These are phyloP conservation scores for Clarireedia homoeocarpa DNA, from an alignment of 2,329 filamentous ascomycete genomes.

Conservation along the genomic window DNA sequence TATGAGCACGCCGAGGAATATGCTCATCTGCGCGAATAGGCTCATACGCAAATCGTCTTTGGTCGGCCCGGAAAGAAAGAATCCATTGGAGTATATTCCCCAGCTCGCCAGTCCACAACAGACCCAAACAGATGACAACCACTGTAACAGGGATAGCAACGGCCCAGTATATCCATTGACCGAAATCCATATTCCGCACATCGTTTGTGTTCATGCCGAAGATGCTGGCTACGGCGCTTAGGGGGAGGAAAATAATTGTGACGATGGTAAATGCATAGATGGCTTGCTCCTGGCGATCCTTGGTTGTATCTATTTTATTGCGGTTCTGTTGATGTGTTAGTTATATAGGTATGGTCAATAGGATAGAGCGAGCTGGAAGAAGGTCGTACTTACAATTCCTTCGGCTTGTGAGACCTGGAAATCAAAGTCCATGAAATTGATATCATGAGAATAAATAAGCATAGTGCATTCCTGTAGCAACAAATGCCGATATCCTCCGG, in stretches of 20 bases:
- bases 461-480: too few relatives aligned
- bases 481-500: too few relatives aligned
- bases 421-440: too few relatives aligned
- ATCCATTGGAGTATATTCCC: too few relatives aligned
- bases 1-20: too few relatives aligned
- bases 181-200: conserved; percentile 23
- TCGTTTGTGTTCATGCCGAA: conserved; percentile 31
- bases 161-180: conserved; percentile 29
- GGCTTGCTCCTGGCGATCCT: conserved; percentile 25
- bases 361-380: neutral
- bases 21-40: too few relatives aligned
- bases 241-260: conserved; percentile 30
- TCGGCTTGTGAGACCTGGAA: too few relatives aligned
- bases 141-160: conserved; percentile 26
- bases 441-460: too few relatives aligned
- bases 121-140: conserved; percentile 18
- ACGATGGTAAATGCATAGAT: conserved; percentile 30
- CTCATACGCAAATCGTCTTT: too few relatives aligned
- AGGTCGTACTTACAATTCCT: neutral
- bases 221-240: conserved; percentile 26
- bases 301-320: conserved; percentile 20
- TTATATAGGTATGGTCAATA: neutral
- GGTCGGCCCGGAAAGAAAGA: too few relatives aligned
- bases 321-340: neutral
- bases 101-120: conserved; percentile 19